Conservation (phyloP, 306 rosid genomes). For the Pyrus betulifolia region DNA sequence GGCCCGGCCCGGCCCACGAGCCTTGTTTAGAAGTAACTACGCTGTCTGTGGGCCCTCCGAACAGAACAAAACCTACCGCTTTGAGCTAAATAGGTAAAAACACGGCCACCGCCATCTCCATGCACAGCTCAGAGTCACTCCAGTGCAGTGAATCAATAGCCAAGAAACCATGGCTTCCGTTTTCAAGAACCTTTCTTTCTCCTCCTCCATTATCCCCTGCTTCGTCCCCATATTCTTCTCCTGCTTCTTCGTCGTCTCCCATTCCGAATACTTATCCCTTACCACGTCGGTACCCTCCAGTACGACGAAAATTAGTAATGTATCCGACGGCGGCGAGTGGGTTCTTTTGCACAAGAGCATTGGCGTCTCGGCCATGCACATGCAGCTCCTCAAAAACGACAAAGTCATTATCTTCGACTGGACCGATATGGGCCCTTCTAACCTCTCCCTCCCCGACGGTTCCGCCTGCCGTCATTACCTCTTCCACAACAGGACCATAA, state of each 20-base stretch:
- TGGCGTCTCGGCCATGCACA: conserved; percentile 93
- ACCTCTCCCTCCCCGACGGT: conserved; percentile 39
- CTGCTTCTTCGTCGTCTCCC: background rate
- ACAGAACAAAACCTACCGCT: background rate
- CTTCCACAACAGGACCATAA: background rate
- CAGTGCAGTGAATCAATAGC: background rate
- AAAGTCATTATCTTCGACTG: conserved; percentile 66
- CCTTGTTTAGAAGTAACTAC: background rate
- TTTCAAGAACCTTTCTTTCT: conserved; percentile 34
- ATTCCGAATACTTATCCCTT: background rate
- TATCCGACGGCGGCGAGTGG: conserved; percentile 44
- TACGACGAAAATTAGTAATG: background rate
- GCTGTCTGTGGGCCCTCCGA: background rate
- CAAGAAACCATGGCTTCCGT: conserved; percentile 30
- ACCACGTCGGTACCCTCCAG: background rate
- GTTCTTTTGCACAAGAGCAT: conserved; percentile 38
- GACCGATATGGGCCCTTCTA: conserved; percentile 71
- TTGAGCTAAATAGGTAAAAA: background rate
- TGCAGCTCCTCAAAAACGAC: conserved; percentile 64
- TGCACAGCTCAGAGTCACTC: background rate
- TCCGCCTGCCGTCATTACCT: conserved; percentile 23
- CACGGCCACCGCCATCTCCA: background rate
- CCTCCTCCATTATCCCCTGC: conserved; percentile 2
- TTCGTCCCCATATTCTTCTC: background rate
- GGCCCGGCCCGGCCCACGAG: background rate